A percentile compares a stretch with the other conserved stretches of the same genome.
These are phyloP conservation scores for Flaveria sonorensis DNA, from an alignment of 129 eudicot species.

Conservation along the genomic window DNA sequence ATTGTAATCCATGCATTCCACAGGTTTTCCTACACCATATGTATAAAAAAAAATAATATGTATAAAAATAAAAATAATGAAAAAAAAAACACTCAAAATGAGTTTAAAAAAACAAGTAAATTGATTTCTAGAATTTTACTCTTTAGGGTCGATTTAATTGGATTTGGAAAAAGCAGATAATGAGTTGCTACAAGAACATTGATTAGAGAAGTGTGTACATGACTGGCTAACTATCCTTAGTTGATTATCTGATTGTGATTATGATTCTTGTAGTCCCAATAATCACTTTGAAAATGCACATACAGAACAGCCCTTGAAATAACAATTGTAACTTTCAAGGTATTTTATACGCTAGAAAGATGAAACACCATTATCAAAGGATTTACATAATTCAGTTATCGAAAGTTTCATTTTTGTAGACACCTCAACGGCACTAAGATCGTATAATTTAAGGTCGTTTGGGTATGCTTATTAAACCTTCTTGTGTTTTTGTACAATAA, in stretches of 20 bases:
- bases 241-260: neutral
- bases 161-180: neutral
- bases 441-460: neutral
- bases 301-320: neutral
- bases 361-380: neutral
- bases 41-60: neutral
- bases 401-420: too few relatives aligned
- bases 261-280: neutral
- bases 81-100: neutral
- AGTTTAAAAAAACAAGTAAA: neutral
- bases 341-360: neutral
- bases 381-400: neutral
- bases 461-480: neutral
- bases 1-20: constrained; percentile 97
- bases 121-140: neutral
- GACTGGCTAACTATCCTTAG: neutral
- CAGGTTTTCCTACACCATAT: constrained; percentile 54
- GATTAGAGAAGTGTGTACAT: neutral
- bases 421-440: too few relatives aligned
- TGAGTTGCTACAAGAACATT: neutral
- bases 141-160: neutral
- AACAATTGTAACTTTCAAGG: neutral
- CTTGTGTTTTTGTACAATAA: neutral
- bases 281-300: constrained; percentile 8
- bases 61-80: neutral